Conservation (phyloP, 2,329 filamentous ascomycete species). For the Aspergillus oerlinghausenensis region DNA sequence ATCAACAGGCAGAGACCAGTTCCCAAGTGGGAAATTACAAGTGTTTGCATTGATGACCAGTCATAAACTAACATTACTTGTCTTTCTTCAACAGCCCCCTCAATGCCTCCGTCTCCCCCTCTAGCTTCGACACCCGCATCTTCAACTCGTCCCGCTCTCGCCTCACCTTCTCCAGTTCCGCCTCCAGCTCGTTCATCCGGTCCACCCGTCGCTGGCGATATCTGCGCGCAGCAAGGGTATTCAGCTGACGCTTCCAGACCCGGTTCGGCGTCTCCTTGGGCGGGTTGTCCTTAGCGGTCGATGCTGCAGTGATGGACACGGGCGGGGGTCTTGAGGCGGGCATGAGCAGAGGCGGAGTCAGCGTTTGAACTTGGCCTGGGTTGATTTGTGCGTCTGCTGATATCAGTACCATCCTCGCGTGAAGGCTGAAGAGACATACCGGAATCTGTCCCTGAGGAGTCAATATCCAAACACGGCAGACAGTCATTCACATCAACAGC, state of each 20-base stretch:
- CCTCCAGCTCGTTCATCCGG: slow-evolving; percentile 28
- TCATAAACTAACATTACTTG: not conserved
- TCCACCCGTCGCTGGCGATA: slow-evolving; percentile 34
- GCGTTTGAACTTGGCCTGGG: not conserved
- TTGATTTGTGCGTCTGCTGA: not conserved
- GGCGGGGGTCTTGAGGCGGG: not conserved
- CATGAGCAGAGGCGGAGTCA: not conserved
- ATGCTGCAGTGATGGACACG: not conserved
- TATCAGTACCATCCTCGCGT: not conserved
- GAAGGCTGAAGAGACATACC: too few relatives aligned
- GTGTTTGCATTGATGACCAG: too few relatives aligned
- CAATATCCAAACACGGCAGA: not conserved
- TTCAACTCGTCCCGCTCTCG: slow-evolving; percentile 33
- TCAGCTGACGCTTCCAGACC: slow-evolving; percentile 31
- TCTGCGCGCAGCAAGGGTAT: slow-evolving; percentile 33
- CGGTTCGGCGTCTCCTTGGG: slow-evolving; percentile 14
- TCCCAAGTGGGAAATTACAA: too few relatives aligned
- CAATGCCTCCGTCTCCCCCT: slow-evolving; percentile 34
- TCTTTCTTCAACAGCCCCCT: slow-evolving; percentile 20
- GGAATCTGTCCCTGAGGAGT: not conserved
- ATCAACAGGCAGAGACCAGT: too few relatives aligned
- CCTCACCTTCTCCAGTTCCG: slow-evolving; percentile 27
- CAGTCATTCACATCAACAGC: not conserved
- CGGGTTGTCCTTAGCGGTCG: not conserved
- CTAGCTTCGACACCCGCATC: slow-evolving; percentile 31